A percentile compares a stretch with the other conserved stretches of the same genome.
Conservation (phyloP, 805 yeast species). For the Wickerhamiella azyma region DNA sequence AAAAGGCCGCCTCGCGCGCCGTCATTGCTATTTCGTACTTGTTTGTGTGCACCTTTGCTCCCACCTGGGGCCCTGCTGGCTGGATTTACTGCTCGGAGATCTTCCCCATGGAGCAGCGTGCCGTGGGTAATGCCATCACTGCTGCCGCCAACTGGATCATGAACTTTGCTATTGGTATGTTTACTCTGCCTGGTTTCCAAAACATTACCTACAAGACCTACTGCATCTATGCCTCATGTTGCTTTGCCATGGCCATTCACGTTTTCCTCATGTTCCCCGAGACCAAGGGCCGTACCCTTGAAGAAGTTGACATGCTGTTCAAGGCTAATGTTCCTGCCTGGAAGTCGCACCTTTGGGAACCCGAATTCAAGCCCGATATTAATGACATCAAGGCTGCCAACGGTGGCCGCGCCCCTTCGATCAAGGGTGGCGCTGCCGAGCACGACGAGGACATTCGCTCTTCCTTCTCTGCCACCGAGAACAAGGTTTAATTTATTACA, state of each 20-base stretch:
- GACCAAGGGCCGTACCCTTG: slow-evolving; percentile 54
- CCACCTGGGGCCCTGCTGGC: slow-evolving; percentile 73
- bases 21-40: slow-evolving; percentile 41
- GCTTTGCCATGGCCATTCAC: slow-evolving; percentile 41
- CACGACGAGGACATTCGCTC: slow-evolving; percentile 5
- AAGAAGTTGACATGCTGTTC: slow-evolving; percentile 53
- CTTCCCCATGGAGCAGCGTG: slow-evolving; percentile 62
- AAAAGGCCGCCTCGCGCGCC: slow-evolving; percentile 31
- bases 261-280: slow-evolving; percentile 46
- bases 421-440: slow-evolving; percentile 3
- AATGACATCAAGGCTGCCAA: slow-evolving; percentile 19
- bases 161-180: slow-evolving; percentile 62
- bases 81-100: slow-evolving; percentile 55
- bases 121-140: slow-evolving; percentile 57
- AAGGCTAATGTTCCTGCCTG: slow-evolving; percentile 20
- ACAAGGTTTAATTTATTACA: slow-evolving; percentile 1
- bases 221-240: slow-evolving; percentile 65
- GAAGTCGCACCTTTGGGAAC: slow-evolving; percentile 16
- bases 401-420: slow-evolving; percentile 21
- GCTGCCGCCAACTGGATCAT: slow-evolving; percentile 72
- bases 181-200: slow-evolving; percentile 60
- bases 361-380: slow-evolving; percentile 11
- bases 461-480: neutral
- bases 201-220: slow-evolving; percentile 53
- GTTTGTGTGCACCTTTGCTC: slow-evolving; percentile 63